Evolutionary conservation across 805 yeast species (phyloP), one percentile per base, ranked within the genome.

Genomic region (Cyberlindnera maritima): DNA sequence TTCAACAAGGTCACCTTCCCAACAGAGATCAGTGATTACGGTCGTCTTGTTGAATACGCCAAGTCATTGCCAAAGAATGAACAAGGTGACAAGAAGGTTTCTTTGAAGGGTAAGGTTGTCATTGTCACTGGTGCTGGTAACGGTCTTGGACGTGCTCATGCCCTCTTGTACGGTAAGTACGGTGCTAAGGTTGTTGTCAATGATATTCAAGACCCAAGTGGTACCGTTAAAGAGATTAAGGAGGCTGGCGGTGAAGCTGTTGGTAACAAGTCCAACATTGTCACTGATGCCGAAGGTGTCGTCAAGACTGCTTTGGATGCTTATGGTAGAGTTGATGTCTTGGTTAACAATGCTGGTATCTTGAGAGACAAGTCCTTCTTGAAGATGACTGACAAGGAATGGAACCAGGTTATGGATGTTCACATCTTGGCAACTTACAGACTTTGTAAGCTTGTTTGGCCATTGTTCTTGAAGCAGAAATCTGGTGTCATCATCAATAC

Each of bases 141-240:
- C 41, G 99, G 99, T 39, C 76, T 92, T 58, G 99, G 99, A 52
- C 82, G 85, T 64, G 86, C 90, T 48, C 95, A 92, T 69, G 96
- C 98, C 3, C 68, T 80, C 42, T 76, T 80, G 64, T 85, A 86
- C 63, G 97, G 95, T 47, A 84, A 79, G 65, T 88, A 88, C 59
- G 99, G 98, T 51, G 97, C 97, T 23, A 89, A 85, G 70, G 94
- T 92, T 51, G 96, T 94, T 36, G 94, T 92, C 32, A 92, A 94
- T 65, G 98, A 92, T 66, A 83, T 92, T 53, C 77, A 71, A 57
- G 85, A 88, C 63, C 90, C 97, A 2, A 67, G 75, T 38, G 65
- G 72, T 32, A 88, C 85, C 39, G 96, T 88, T 12, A 74, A 80
- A 20, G 96, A 88, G 66, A 86, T 92, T 62, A 69, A 73, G 43